These are phyloP conservation scores for Mucor lusitanicus DNA, from an alignment of 371 early-diverging fungal genomes.

Conservation along the genomic window DNA sequence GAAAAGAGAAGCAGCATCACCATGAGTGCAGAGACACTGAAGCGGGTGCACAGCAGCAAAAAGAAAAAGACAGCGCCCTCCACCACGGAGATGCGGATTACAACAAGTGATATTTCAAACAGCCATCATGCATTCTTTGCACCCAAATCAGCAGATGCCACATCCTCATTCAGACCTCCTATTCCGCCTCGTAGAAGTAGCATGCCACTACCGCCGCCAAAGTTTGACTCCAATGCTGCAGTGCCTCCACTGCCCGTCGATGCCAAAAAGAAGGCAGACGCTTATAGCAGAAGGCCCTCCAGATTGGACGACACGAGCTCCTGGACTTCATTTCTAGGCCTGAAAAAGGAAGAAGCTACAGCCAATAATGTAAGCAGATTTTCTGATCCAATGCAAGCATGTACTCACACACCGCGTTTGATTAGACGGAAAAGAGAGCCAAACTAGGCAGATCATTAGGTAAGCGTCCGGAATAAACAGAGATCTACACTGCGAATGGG, in stretches of 20 bases:
- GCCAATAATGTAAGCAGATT: not conserved
- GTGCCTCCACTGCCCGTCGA: not conserved
- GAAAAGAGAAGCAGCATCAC: slow-evolving; percentile 3
- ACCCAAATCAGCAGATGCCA: not conserved
- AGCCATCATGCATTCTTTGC: not conserved
- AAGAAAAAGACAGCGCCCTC: not conserved
- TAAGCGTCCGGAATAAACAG: not conserved
- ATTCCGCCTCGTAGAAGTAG: slow-evolving; percentile 26
- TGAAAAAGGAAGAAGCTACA: not conserved
- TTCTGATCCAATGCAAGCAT: not conserved
- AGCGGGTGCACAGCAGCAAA: not conserved
- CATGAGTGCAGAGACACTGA: not conserved
- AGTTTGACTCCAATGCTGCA: not conserved
- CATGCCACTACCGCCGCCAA: slow-evolving; percentile 15
- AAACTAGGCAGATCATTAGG: slow-evolving; percentile 16
- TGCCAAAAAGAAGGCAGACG: not conserved
- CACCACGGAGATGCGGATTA: slow-evolving; percentile 1
- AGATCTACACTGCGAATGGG: not conserved
- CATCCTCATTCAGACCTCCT: slow-evolving; percentile 3
- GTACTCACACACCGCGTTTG: not conserved
- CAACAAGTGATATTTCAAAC: slow-evolving; percentile 5
- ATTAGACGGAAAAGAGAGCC: slow-evolving; percentile 1
- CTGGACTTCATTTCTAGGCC: slow-evolving; percentile 16
- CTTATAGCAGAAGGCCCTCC: not conserved
- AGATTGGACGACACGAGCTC: not conserved